phyloP scores from a whole-genome alignment of 2,329 filamentous ascomycete species.

The Pestalotiopsis sp. region DNA sequence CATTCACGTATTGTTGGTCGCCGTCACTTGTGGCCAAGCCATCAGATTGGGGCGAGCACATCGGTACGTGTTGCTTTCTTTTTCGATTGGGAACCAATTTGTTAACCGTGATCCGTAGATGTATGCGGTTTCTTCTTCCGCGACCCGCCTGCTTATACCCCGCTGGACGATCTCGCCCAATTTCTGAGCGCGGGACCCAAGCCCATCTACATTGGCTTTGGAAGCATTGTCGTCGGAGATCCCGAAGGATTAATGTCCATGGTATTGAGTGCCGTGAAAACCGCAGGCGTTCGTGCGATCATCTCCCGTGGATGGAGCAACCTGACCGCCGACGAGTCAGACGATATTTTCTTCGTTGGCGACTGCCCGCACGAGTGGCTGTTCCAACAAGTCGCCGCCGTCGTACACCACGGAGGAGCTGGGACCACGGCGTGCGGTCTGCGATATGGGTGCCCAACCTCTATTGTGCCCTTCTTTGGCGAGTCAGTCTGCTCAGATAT shows the following conservation, averaged over 20 bases:
- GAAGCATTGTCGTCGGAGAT: constrained; percentile 47
- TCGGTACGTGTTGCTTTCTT: constrained; percentile 48
- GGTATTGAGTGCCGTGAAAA: constrained; percentile 61
- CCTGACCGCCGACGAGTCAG: constrained; percentile 54
- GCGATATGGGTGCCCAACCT: constrained; percentile 61
- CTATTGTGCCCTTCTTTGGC: constrained; percentile 70
- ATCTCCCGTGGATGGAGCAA: constrained; percentile 69
- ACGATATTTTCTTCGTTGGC: constrained; percentile 53
- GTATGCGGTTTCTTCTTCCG: constrained; percentile 79
- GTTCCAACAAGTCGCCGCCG: constrained; percentile 59
- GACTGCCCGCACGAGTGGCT: constrained; percentile 71
- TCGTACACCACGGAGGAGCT: constrained; percentile 68
- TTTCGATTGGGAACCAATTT: not conserved
- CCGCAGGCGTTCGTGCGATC: constrained; percentile 61
- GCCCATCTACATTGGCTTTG: constrained; percentile 80
- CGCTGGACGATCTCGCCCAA: constrained; percentile 63
- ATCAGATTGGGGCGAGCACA: constrained; percentile 72
- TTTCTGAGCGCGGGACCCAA: constrained; percentile 72
- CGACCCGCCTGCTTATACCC: constrained; percentile 66
- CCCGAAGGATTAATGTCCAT: constrained; percentile 59
- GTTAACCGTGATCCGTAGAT: not conserved
- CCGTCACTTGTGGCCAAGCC: constrained; percentile 79
- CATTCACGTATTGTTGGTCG: constrained; percentile 90
- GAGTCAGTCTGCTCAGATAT: constrained; percentile 37
- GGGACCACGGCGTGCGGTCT: constrained; percentile 68